Evolutionary conservation across 148 eudicot species (phyloP), one percentile per base, ranked within the genome.

Genomic region (Heliamphora exappendiculata): DNA sequence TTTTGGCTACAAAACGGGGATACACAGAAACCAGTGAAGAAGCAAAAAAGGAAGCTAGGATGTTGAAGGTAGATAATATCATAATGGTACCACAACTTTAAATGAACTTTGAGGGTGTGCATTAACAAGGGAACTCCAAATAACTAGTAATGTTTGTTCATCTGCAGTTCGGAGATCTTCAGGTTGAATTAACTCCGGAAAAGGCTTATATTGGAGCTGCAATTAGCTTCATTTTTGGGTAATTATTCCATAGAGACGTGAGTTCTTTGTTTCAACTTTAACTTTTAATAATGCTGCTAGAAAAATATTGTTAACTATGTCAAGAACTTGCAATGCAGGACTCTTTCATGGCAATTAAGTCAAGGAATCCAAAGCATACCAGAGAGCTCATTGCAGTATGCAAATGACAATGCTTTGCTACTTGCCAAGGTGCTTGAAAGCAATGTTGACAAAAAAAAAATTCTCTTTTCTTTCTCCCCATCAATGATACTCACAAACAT

Each of bases 101-200:
- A 29, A 45, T 42, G 36, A 60, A 69, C 45, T 24, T 50, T 22
- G 20, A 36, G n/a, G 50, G 22, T 34, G 19, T 26, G 33, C n/a
- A 33, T 20, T 17, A 54, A 37, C 7, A 8, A 36, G 47, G 63
- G 58, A 62, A 37, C 67, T 72, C 57, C 41, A 17, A 70, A 70
- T 70, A 7, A 36, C 62, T 74, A n/a, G n/a, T n/a, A 47, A 68
- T 68, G n/a, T 44, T 63, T 50, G 70, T 78, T 50, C 47, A 62
- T 69, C 47, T 86, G 83, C 91, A 95, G 99, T 95, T 92, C 80
- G 99, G 99, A 47, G 90, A 88, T 58, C 97, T 95, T 81, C 99
- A 95, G 76, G 90, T 95, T 70, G 97, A 83, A 83, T 67, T 95
- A 66, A 88, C 99, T 44, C 84, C 90, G 33, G 85, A 85, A 57